Conservation (phyloP, 2,329 filamentous ascomycete species). For the Basipetospora chlamydospora region DNA sequence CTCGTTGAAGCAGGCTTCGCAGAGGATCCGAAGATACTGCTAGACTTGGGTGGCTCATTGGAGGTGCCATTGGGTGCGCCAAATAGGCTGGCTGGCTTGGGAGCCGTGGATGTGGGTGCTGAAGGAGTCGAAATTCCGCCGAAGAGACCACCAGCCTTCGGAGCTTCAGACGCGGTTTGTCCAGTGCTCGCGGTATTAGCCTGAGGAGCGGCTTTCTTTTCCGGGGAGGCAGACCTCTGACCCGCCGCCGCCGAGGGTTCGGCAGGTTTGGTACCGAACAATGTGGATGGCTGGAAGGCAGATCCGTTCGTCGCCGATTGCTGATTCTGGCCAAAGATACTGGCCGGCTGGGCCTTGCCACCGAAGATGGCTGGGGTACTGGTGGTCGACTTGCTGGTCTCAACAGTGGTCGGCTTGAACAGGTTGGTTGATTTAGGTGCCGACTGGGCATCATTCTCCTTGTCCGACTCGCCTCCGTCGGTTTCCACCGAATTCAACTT, state of each 20-base stretch:
- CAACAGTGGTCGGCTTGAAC: neutral
- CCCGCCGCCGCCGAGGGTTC: slow-evolving; percentile 14
- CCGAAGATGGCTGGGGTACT: slow-evolving; percentile 11
- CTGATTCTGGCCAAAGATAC: neutral
- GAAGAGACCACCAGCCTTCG: neutral
- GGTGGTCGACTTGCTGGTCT: too few species aligned
- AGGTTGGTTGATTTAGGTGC: neutral
- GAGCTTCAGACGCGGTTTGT: slow-evolving; percentile 6
- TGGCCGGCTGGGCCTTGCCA: slow-evolving; percentile 11
- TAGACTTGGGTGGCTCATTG: slow-evolving; percentile 6
- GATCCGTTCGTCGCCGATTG: neutral
- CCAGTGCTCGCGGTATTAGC: slow-evolving; percentile 8
- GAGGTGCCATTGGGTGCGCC: neutral
- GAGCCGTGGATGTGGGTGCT: slow-evolving; percentile 5
- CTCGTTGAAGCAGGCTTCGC: slow-evolving; percentile 7
- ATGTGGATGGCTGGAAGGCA: slow-evolving; percentile 9
- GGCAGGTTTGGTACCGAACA: slow-evolving; percentile 20
- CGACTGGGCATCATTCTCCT: slow-evolving; percentile 25
- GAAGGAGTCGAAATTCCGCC: too few species aligned
- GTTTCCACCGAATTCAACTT: too few species aligned
- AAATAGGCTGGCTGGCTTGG: slow-evolving; percentile 5
- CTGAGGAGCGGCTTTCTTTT: slow-evolving; percentile 14
- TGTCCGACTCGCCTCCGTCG: slow-evolving; percentile 28
- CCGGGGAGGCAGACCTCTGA: too few species aligned
- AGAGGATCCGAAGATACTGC: slow-evolving; percentile 8